A percentile compares a stretch with the other conserved stretches of the same genome.
phyloP scores from a whole-genome alignment of 768 basidiomycete species.

The Lepiota venenata region DNA sequence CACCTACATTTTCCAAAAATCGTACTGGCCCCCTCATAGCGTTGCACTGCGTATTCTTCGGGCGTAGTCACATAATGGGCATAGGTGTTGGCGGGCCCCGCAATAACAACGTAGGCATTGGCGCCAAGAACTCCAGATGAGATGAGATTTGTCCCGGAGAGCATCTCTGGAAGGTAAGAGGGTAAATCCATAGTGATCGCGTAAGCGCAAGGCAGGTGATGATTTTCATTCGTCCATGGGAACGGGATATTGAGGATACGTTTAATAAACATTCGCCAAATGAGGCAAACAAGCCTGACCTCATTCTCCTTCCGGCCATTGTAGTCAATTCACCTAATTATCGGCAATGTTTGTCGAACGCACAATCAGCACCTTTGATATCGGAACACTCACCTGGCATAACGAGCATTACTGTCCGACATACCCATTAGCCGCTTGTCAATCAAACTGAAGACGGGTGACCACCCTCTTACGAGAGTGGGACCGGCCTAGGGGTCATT shows the following conservation, averaged over 20 bases:
- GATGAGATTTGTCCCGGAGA: slow-evolving; percentile 60
- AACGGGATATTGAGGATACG: neutral
- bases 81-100: slow-evolving; percentile 83
- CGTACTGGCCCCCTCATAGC: slow-evolving; percentile 82
- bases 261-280: slow-evolving; percentile 6
- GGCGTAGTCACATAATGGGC: slow-evolving; percentile 69
- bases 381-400: slow-evolving; percentile 49
- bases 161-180: slow-evolving; percentile 47
- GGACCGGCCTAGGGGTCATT: neutral
- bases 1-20: slow-evolving; percentile 70
- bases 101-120: slow-evolving; percentile 72
- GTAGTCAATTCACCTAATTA: slow-evolving; percentile 67
- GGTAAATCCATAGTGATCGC: slow-evolving; percentile 2
- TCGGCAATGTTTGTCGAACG: neutral
- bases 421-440: slow-evolving; percentile 1
- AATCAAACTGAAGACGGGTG: neutral
- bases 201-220: slow-evolving; percentile 20
- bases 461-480: neutral
- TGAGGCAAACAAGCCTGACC: slow-evolving; percentile 36
- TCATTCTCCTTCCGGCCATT: slow-evolving; percentile 75
- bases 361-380: neutral
- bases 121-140: slow-evolving; percentile 58
- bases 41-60: slow-evolving; percentile 72
- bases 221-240: neutral
- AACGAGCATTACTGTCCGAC: slow-evolving; percentile 55